Base-by-base conservation (phyloP, 352 stramenopile genomes). In the Globisporangium iwayamae region DNA sequence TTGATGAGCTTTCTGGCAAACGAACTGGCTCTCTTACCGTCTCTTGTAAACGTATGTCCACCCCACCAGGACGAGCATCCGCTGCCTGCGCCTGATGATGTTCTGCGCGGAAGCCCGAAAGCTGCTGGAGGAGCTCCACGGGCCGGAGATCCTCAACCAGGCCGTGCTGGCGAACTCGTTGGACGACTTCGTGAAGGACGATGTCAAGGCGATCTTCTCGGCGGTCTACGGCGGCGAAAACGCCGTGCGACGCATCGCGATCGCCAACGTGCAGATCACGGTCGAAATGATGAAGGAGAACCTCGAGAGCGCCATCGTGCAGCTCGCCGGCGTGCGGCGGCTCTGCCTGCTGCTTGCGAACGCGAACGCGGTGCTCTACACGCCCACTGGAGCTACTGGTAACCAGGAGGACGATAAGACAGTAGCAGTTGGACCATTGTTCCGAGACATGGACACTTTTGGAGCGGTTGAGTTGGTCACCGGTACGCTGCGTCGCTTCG, bases 201-300 rank as follows among this genome's bases (percentile, higher is more conserved):
- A 92, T 38, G 81, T 92, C 58, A 86, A 90, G 60, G 81, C 80
- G 52, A 87, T 92, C 50, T 90, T 92, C 65, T 72, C 73, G 3
- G 71, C 75, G 14, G 75, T 90, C 22, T 92, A 85, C 45, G 83
- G 80, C 22, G 83, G 83, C 34, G 79, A 85, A 10, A 85, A 90
- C 52, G 83, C 83, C 14, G 79, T 92, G n/a, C 60, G 73, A 11
- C 79, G 83, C 38, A 89, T 92, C 51, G 70, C 66, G 0, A 78
- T 86, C 54, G 80, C 74, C 53, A 81, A 79, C 34, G 70, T 90
- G 9, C 65, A 75, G 5, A 69, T 77, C 47, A 71, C 78, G 13
- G 73, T 85, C 43, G 83, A 93, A 62, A 77, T 89, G 75, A 85
- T 87, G 69, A 71, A 66, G 3, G 80, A 91, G 65, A 88, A 80